Evolutionary conservation across 2,329 filamentous ascomycete genomes (phyloP), one percentile per base, ranked within the genome.

Genomic region (Clarireedia homoeocarpa): DNA sequence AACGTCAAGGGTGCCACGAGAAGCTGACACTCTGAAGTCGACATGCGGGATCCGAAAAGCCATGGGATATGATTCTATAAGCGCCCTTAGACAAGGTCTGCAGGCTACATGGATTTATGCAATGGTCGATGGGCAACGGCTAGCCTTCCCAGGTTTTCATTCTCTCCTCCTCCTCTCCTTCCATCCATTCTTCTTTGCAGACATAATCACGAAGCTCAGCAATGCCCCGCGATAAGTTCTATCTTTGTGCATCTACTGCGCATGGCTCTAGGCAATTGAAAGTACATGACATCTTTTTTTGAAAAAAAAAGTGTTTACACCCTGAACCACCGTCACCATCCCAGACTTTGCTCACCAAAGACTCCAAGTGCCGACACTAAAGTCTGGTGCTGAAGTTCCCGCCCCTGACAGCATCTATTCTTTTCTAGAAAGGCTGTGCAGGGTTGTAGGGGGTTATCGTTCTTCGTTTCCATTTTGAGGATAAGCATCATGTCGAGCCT

Each of bases 401-500:
- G 57, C 62, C 63, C 63, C 60, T 55, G 60, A 58, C 48, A 64
- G 47, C 61, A 51, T 38, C 53, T 26, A 38, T 55, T n/a, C 64
- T 61, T 64, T 63, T 66, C 62, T 59, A 59, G 58, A 65, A 64
- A 57, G 66, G 63, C 65, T 66, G 66, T 65, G 65, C 64, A 66
- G 63, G 59, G 58, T 58, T 63, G 59, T 63, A 62, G 59, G 61
- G 60, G 61, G 58, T 36, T 45, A 52, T 58, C 46, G 56, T 52
- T 47, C 50, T 51, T 63, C 24, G 60, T 62, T 66, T 64, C 63
- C 62, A 66, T 59, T 61, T 66, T 58, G 55, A 62, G 60, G 51
- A 60, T 58, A 58, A 56, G 55, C 52, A 66, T 60, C 58, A 70
- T 70, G 68, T 67, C 67, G 58, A 69, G 64, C 60, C 61, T 70